Percentiles rank a stretch among this genome's conserved stretches.
phyloP scores from a whole-genome alignment of 805 yeast species.

The Kodamaea jinghongensis region DNA sequence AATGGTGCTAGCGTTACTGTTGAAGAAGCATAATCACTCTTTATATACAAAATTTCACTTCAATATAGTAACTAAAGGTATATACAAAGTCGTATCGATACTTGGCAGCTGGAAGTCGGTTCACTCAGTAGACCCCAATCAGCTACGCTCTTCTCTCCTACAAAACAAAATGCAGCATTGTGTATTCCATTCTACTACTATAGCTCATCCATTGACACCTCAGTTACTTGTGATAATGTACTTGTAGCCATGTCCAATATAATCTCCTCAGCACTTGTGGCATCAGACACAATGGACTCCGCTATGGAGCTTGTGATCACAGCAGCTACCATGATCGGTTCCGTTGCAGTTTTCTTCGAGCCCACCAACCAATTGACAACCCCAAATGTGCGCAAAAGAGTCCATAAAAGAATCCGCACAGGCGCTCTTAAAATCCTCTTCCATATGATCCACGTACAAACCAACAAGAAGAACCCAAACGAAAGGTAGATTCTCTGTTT shows the following conservation, averaged over 20 bases:
- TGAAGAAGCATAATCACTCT: slow-evolving; percentile 24
- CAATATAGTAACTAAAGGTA: no score
- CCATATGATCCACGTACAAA: slow-evolving; percentile 51
- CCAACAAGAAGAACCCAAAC: slow-evolving; percentile 42
- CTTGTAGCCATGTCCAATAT: neutral
- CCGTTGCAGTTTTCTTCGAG: no score
- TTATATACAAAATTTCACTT: no score
- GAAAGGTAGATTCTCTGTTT: slow-evolving; percentile 48
- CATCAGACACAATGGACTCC: neutral
- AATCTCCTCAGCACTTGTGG: slow-evolving; percentile 3
- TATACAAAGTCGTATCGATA: no score
- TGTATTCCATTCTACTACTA: no score
- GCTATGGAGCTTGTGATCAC: neutral
- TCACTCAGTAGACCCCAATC: no score
- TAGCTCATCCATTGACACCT: slow-evolving; percentile 9
- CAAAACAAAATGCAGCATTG: no score
- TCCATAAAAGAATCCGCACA: slow-evolving; percentile 44
- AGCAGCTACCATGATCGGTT: no score
- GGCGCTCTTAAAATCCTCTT: slow-evolving; percentile 47
- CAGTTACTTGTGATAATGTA: slow-evolving; percentile 1
- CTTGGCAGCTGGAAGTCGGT: no score
- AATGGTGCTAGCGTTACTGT: slow-evolving; percentile 52
- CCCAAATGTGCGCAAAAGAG: slow-evolving; percentile 36
- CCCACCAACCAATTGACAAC: slow-evolving; percentile 13
- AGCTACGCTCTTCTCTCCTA: no score